phyloP scores from a whole-genome alignment of 345 rosid genomes.

The Eucalyptus victrix region DNA sequence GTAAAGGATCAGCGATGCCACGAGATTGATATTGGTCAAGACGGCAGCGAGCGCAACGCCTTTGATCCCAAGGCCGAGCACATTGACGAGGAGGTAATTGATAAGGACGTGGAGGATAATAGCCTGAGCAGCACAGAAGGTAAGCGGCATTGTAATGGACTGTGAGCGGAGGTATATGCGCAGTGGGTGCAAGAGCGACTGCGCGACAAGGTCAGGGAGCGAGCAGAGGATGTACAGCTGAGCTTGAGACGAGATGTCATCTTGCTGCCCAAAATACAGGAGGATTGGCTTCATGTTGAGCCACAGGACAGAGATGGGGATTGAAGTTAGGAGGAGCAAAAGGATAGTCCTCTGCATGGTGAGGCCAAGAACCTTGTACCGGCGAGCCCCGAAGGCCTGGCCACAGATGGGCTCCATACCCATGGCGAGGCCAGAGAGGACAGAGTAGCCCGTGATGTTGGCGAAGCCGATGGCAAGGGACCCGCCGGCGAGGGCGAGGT shows the following conservation, averaged over 20 bases:
- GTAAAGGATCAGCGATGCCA: slow-evolving; percentile 42
- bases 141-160: slow-evolving; percentile 57
- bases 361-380: slow-evolving; percentile 58
- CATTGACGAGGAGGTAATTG: slow-evolving; percentile 44
- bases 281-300: slow-evolving; percentile 58
- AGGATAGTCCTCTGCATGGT: slow-evolving; percentile 59
- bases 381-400: slow-evolving; percentile 82
- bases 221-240: slow-evolving; percentile 54
- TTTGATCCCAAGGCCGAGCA: slow-evolving; percentile 49
- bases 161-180: slow-evolving; percentile 77
- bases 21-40: slow-evolving; percentile 60
- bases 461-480: slow-evolving; percentile 84
- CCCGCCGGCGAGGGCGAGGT: slow-evolving; percentile 71
- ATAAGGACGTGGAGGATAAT: slow-evolving; percentile 62
- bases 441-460: slow-evolving; percentile 85
- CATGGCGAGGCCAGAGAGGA: slow-evolving; percentile 78
- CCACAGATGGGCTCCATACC: slow-evolving; percentile 96
- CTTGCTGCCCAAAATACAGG: slow-evolving; percentile 49
- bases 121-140: slow-evolving; percentile 46
- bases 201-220: slow-evolving; percentile 64
- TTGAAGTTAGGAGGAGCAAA: slow-evolving; percentile 44
- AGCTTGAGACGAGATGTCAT: slow-evolving; percentile 46
- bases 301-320: slow-evolving; percentile 62
- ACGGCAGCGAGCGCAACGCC: slow-evolving; percentile 67
- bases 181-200: slow-evolving; percentile 65